Evolutionary conservation across 2,329 filamentous ascomycete species (phyloP), one percentile per base, ranked within the genome.

Genomic region (Mycosphaerella arachidis): DNA sequence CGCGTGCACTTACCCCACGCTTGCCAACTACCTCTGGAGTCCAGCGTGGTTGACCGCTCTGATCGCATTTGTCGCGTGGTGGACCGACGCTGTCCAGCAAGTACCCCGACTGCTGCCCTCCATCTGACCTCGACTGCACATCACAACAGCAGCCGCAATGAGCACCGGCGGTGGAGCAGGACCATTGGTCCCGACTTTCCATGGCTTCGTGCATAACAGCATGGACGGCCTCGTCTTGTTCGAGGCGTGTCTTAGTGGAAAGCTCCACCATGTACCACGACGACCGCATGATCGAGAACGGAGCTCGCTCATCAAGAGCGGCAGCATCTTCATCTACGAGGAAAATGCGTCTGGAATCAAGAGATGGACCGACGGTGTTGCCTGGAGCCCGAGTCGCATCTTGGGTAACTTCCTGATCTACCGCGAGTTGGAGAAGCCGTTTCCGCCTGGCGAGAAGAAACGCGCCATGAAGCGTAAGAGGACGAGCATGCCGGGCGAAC

Each of bases 291-390:
- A 96, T 69, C 83, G 91, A 55, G 92, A 96, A 75, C 84, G 92
- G 55, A 80, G 81, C 27, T 81, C 85, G 20, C 83, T 96, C 55
- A 94, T 96, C 71, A 84, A 84, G 66, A 95, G 91, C 67, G 92
- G 92, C 37, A 88, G 89, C 66, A 84, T 96, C 51, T 94, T 96
- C 75, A 90, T 96, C 66, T 97, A 96, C 74, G 91, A 96, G 70
- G 91, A 96, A 73, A 88, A 91, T 62, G 87, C 90, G 0, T 95
- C 92, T 0, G 91, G 91, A 5, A 96, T 96, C 77, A 95, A 95
- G 77, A 83, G 92, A 58, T 97, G 92, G 92, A 96, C 92, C 0
- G 92, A 97, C 67, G 92, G 92, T 13, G 85, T 93, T 10, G 87
- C 88, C 6, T 97, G 92, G 92, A 95, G 90, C 67, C 92, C 92